A percentile compares a stretch with the other conserved stretches of the same genome.
Conservation (phyloP, 164 flowering plant genomes). For the Cinnamomum micranthum region DNA sequence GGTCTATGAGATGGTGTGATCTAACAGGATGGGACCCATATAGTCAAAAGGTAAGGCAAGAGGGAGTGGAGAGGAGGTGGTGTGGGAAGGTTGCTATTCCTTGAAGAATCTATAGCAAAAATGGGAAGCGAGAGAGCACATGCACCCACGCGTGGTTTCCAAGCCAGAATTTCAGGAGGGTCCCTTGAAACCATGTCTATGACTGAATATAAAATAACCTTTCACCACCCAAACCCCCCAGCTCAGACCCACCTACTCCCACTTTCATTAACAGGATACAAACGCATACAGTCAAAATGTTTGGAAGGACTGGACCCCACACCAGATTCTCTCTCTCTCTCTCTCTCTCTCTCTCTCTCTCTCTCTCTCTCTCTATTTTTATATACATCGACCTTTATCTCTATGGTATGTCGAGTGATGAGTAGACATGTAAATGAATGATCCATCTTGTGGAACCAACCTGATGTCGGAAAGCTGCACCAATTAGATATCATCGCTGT, state of each 20-base stretch:
- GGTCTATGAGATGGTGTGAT: background rate
- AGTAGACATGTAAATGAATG: no score
- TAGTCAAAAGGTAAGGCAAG: background rate
- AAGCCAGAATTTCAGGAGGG: background rate
- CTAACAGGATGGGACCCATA: background rate
- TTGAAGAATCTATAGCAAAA: background rate
- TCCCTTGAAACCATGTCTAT: background rate
- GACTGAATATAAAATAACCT: background rate
- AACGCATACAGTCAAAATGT: background rate
- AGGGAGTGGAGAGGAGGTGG: background rate
- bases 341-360: background rate
- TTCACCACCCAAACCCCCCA: background rate
- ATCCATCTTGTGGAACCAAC: no score
- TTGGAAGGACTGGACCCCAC: background rate
- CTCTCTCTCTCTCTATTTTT: no score
- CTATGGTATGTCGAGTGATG: no score
- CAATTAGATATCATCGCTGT: no score
- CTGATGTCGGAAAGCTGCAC: no score
- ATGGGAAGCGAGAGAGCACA: background rate
- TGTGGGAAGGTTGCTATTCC: background rate
- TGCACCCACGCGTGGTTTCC: background rate
- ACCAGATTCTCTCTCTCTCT: background rate
- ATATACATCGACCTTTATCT: no score
- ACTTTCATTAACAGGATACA: background rate
- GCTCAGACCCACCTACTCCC: background rate